Evolutionary conservation across 1,284 basidiomycete species (phyloP).

Genomic region (Ganoderma resinaceum): DNA sequence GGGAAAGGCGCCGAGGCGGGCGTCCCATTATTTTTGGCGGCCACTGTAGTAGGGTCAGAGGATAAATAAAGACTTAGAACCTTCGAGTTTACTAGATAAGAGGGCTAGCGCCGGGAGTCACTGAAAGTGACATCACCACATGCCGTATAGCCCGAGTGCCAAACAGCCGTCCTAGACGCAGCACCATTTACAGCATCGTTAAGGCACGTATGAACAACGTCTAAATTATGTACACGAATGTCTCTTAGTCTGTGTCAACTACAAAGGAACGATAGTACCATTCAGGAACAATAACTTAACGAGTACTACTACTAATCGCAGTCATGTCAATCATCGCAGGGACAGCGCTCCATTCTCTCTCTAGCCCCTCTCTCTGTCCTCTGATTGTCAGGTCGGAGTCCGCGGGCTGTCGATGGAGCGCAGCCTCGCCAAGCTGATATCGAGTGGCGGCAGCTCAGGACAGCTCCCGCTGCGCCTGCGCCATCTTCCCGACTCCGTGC

Average conservation of each 20-base stretch:
- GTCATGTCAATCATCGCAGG: slow-evolving; percentile 6
- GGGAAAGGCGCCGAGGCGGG: no score
- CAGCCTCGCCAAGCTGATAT: slow-evolving; percentile 10
- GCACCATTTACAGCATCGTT: background rate
- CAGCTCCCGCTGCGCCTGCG: slow-evolving; percentile 28
- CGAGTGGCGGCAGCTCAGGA: slow-evolving; percentile 30
- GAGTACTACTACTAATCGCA: background rate
- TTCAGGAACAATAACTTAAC: slow-evolving; percentile 12
- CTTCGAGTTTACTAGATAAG: slow-evolving; percentile 12
- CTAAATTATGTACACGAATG: slow-evolving; percentile 4
- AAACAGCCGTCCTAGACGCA: background rate
- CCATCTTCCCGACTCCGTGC: slow-evolving; percentile 5
- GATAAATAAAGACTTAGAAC: background rate
- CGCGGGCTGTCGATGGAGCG: slow-evolving; percentile 4
- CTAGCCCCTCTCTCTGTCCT: background rate
- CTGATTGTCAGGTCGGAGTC: background rate
- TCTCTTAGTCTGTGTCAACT: slow-evolving; percentile 6
- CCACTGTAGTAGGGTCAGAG: no score
- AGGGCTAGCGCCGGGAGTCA: slow-evolving; percentile 1
- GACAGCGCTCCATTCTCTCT: background rate
- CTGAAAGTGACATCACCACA: slow-evolving; percentile 12
- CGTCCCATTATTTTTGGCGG: no score
- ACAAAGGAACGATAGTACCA: slow-evolving; percentile 8
- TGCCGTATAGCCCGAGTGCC: background rate
- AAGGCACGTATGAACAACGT: background rate